Conservation (phyloP, 768 basidiomycete species). For the Pholiota microspora region DNA sequence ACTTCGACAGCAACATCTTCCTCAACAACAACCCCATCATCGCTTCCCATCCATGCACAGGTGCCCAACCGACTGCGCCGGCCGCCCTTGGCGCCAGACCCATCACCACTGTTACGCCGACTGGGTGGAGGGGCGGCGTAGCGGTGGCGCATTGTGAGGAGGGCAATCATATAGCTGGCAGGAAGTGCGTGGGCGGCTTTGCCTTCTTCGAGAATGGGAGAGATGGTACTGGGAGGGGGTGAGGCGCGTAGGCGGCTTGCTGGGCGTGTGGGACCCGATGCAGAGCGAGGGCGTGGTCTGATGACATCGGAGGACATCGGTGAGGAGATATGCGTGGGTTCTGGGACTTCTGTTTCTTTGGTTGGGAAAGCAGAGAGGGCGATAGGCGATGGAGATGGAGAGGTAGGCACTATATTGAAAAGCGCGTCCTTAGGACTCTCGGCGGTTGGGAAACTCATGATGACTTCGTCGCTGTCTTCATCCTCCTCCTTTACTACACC, state of each 20-base stretch:
- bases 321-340: too few species aligned
- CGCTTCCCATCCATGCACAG: slow-evolving; percentile 8
- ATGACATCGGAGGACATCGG: too few species aligned
- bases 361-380: too few species aligned
- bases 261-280: slow-evolving; percentile 3
- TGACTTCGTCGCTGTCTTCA: too few species aligned
- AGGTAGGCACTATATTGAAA: too few species aligned
- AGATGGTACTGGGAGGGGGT: slow-evolving; percentile 12
- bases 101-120: too few species aligned
- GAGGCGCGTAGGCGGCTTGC: slow-evolving; percentile 13
- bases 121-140: slow-evolving; percentile 1
- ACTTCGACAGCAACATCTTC: neutral
- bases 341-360: too few species aligned
- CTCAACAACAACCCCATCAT: neutral
- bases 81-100: neutral
- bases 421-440: too few species aligned
- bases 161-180: slow-evolving; percentile 20
- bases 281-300: neutral
- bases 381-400: too few species aligned
- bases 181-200: slow-evolving; percentile 10
- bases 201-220: neutral
- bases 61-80: neutral
- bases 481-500: neutral
- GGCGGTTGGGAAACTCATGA: too few species aligned
- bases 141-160: slow-evolving; percentile 21